Conservation (phyloP, 176 grass and related monocot species). For the Aegilops longissima region DNA sequence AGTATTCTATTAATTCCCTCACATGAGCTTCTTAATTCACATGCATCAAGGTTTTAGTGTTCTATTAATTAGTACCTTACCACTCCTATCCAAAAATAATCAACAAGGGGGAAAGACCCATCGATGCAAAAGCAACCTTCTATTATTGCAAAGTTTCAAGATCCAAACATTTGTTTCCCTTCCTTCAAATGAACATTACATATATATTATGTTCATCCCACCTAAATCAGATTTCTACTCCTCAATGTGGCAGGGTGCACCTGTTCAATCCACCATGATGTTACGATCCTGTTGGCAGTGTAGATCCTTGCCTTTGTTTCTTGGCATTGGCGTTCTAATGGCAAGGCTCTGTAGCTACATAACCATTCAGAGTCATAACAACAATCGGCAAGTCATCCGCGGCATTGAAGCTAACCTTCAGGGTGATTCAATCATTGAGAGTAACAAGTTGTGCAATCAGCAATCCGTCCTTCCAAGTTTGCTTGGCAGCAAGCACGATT, state of each 20-base stretch:
- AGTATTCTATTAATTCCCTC: neutral
- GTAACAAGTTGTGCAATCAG: constrained; percentile 16
- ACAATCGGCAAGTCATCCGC: constrained; percentile 5
- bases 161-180: neutral
- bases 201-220: neutral
- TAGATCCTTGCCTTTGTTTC: constrained; percentile 38
- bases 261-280: neutral
- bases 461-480: neutral
- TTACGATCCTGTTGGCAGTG: constrained; percentile 15
- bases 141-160: too few species aligned
- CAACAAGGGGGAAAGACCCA: too few species aligned
- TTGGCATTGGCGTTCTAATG: constrained; percentile 32
- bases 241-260: constrained; percentile 27
- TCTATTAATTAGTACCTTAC: too few species aligned
- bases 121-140: too few species aligned
- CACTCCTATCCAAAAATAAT: too few species aligned
- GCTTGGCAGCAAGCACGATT: constrained; percentile 4
- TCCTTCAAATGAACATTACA: neutral
- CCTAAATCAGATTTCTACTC: neutral
- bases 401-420: neutral
- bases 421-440: neutral
- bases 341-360: constrained; percentile 23
- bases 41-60: neutral
- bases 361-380: neutral
- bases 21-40: neutral